Conservation (phyloP, 164 flowering plant genomes). For the Brasenia schreberi region DNA sequence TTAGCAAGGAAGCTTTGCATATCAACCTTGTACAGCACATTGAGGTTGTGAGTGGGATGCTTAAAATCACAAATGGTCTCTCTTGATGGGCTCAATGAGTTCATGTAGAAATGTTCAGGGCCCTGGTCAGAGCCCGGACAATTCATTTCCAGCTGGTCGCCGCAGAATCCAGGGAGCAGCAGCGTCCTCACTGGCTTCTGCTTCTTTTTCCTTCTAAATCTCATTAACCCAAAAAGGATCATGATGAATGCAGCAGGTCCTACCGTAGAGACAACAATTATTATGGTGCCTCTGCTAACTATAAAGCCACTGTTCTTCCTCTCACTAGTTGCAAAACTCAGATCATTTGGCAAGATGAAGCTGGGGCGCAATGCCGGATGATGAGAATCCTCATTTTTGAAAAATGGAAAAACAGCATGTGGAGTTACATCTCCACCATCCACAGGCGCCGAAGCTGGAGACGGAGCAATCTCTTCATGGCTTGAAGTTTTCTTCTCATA, state of each 20-base stretch:
- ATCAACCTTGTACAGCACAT: not conserved
- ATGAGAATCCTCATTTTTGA: constrained; percentile 17
- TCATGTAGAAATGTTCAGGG: constrained; percentile 43
- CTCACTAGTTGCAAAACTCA: constrained; percentile 4
- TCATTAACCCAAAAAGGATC: not conserved
- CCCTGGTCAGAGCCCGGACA: constrained; percentile 25
- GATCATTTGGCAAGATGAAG: constrained; percentile 9
- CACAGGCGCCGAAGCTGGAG: constrained; percentile 34
- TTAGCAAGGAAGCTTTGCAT: not conserved
- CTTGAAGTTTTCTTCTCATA: not conserved
- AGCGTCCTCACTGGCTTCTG: not conserved
- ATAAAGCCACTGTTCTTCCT: constrained; percentile 11
- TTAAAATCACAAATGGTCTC: constrained; percentile 22
- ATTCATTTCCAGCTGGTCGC: not conserved
- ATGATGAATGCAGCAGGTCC: constrained; percentile 24
- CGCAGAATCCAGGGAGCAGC: not conserved
- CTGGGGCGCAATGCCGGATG: constrained; percentile 6
- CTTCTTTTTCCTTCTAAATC: not conserved
- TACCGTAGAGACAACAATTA: constrained; percentile 28
- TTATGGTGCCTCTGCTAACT: constrained; percentile 23
- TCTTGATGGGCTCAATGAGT: constrained; percentile 25
- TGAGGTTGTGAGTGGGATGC: constrained; percentile 13
- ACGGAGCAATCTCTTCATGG: constrained; percentile 6
- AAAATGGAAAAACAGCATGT: constrained; percentile 23
- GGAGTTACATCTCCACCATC: constrained; percentile 13